Percentiles rank a stretch among this genome's conserved stretches.
Evolutionary conservation across 1,284 basidiomycete species (phyloP).

Genomic region (Mycena citricolor): DNA sequence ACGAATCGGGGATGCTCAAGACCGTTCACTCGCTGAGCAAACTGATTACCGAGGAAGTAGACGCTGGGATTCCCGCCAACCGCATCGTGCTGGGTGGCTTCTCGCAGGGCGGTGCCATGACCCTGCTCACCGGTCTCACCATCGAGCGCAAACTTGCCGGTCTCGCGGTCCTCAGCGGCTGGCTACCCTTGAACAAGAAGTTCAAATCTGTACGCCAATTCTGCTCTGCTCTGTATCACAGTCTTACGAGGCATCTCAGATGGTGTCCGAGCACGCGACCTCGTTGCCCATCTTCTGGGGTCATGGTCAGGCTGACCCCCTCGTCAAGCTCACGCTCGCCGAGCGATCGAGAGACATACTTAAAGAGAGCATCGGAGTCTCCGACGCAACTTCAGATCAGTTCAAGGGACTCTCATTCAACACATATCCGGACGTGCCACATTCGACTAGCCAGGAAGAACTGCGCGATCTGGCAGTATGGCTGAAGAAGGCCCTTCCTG

Average conservation of each 20-base stretch:
- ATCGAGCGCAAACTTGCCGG: slow-evolving; percentile 46
- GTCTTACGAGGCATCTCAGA: slow-evolving; percentile 36
- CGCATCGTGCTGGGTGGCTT: slow-evolving; percentile 50
- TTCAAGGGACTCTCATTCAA: slow-evolving; percentile 11
- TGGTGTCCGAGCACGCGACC: slow-evolving; percentile 54
- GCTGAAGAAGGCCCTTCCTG: slow-evolving; percentile 14
- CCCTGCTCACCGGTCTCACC: slow-evolving; percentile 44
- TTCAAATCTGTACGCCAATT: slow-evolving; percentile 44
- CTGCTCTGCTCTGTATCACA: slow-evolving; percentile 25
- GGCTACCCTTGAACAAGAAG: slow-evolving; percentile 45
- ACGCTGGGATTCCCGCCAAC: slow-evolving; percentile 41
- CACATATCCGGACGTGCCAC: slow-evolving; percentile 17
- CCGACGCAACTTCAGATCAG: slow-evolving; percentile 8
- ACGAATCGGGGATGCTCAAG: slow-evolving; percentile 43
- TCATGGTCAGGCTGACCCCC: slow-evolving; percentile 74
- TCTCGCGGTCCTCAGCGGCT: slow-evolving; percentile 43
- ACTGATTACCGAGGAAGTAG: slow-evolving; percentile 48
- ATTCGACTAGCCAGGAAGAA: slow-evolving; percentile 20
- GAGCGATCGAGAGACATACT: slow-evolving; percentile 15
- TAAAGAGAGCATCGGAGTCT: slow-evolving; percentile 14
- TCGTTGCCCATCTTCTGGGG: slow-evolving; percentile 85
- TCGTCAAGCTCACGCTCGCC: slow-evolving; percentile 50
- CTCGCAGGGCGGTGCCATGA: slow-evolving; percentile 52
- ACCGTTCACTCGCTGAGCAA: slow-evolving; percentile 39
- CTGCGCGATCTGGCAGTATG: slow-evolving; percentile 20